Conservation (phyloP, 2,329 filamentous ascomycete genomes). For the Teratosphaeria gauchensis region DNA sequence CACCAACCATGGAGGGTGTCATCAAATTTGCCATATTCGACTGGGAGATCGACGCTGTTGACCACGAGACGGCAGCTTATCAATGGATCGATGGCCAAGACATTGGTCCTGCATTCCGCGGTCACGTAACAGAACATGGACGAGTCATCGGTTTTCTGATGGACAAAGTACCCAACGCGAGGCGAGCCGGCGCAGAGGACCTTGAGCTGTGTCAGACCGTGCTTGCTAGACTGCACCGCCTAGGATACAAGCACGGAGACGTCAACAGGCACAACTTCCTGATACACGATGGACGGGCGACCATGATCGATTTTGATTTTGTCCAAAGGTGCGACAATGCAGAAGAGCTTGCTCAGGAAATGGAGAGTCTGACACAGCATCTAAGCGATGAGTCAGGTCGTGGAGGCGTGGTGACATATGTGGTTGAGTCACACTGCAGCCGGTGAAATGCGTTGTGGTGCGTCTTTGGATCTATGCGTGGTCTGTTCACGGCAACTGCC, state of each 20-base stretch:
- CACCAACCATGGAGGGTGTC: conserved; percentile 13
- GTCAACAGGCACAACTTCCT: conserved; percentile 32
- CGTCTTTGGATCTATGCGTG: no score
- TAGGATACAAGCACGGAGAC: conserved; percentile 31
- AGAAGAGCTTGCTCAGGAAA: conserved; percentile 7
- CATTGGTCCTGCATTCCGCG: conserved; percentile 32
- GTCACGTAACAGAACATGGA: conserved; percentile 29
- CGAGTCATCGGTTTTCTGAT: conserved; percentile 33
- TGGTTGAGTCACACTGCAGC: not conserved
- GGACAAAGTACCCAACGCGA: conserved; percentile 19
- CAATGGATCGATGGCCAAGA: conserved; percentile 26
- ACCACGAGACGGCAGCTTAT: conserved; percentile 31
- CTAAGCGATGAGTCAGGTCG: conserved; percentile 6
- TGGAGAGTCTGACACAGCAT: not conserved
- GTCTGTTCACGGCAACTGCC: no score
- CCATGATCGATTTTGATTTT: conserved; percentile 28
- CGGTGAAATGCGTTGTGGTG: not conserved
- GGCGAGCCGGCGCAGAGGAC: conserved; percentile 22
- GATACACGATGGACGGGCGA: conserved; percentile 14
- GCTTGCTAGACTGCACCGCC: conserved; percentile 24
- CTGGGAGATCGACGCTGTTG: conserved; percentile 29
- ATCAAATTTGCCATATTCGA: conserved; percentile 31
- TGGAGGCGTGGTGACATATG: not conserved
- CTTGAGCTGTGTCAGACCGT: conserved; percentile 18
- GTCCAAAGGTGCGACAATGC: conserved; percentile 11